A percentile compares a stretch with the other conserved stretches of the same genome.
phyloP scores from a whole-genome alignment of 805 yeast genomes.

The Cyberlindnera mycetangii region DNA sequence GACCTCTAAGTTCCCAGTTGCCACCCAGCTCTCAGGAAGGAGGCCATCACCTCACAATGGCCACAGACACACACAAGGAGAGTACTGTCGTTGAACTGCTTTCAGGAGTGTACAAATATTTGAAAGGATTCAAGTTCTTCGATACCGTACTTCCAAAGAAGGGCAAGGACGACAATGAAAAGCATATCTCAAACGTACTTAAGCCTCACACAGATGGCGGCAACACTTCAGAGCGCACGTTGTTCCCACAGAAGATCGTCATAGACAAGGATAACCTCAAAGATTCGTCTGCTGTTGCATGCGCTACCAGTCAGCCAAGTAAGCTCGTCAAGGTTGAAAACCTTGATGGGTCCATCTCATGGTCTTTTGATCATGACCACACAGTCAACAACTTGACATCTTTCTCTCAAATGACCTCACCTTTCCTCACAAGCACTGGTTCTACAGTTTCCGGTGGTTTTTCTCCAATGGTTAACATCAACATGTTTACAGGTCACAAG shows the following conservation, averaged over 20 bases:
- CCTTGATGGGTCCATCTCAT: constrained; percentile 52
- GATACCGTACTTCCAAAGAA: constrained; percentile 18
- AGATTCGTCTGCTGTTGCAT: constrained; percentile 27
- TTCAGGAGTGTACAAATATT: constrained; percentile 10
- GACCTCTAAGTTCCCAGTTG: neutral
- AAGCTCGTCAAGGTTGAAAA: constrained; percentile 51
- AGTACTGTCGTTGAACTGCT: constrained; percentile 9
- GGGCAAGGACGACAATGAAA: neutral
- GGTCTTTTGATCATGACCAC: constrained; percentile 39
- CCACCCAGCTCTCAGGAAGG: neutral
- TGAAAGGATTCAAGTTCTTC: constrained; percentile 17
- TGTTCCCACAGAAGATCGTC: constrained; percentile 24
- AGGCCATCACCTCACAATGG: neutral
- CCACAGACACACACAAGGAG: constrained; percentile 2
- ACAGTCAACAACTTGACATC: constrained; percentile 1
- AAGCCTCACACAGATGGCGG: neutral
- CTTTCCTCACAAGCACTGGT: constrained; percentile 23
- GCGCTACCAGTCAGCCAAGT: constrained; percentile 50
- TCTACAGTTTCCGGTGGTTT: constrained; percentile 17
- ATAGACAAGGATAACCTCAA: constrained; percentile 14
- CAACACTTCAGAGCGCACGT: neutral
- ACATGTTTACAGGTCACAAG: constrained; percentile 8
- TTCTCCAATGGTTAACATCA: constrained; percentile 17
- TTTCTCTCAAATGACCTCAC: constrained; percentile 18
- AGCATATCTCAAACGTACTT: neutral